Conservation (phyloP, 2,329 filamentous ascomycete genomes). For the Curvularia eragrostidis region DNA sequence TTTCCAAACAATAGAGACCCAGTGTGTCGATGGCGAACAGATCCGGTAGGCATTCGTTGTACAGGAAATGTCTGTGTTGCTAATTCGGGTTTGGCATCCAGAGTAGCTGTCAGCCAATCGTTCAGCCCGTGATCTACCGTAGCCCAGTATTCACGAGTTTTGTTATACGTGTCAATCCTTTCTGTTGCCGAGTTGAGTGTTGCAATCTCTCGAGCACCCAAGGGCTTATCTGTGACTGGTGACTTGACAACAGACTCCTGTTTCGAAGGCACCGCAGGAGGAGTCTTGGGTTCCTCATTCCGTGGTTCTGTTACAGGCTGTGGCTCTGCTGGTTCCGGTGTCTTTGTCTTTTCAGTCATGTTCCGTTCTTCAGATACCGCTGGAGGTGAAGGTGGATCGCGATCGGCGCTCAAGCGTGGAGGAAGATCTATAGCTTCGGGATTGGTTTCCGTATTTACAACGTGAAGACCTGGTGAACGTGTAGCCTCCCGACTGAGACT, state of each 20-base stretch:
- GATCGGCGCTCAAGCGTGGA: conserved; percentile 40
- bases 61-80: conserved; percentile 37
- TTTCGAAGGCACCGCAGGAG: conserved; percentile 7
- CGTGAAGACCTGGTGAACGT: conserved; percentile 48
- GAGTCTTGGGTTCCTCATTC: conserved; percentile 19
- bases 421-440: conserved; percentile 50
- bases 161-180: conserved; percentile 75
- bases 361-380: conserved; percentile 16
- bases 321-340: conserved; percentile 4
- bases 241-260: conserved; percentile 30
- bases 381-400: conserved; percentile 23
- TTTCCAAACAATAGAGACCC: conserved; percentile 48
- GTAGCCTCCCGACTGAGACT: conserved; percentile 33
- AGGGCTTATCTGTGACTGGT: conserved; percentile 46
- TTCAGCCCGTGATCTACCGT: conserved; percentile 76
- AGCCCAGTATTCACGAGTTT: conserved; percentile 74
- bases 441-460: conserved; percentile 52
- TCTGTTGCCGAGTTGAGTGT: conserved; percentile 69
- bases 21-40: conserved; percentile 45
- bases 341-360: conserved; percentile 9
- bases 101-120: conserved; percentile 62
- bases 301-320: conserved; percentile 9
- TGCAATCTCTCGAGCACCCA: conserved; percentile 78
- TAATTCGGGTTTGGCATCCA: conserved; percentile 61
- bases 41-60: conserved; percentile 37